A percentile compares a stretch with the other conserved stretches of the same genome.
phyloP scores from a whole-genome alignment of 441 rosid species.

The Mallotus repandus region DNA sequence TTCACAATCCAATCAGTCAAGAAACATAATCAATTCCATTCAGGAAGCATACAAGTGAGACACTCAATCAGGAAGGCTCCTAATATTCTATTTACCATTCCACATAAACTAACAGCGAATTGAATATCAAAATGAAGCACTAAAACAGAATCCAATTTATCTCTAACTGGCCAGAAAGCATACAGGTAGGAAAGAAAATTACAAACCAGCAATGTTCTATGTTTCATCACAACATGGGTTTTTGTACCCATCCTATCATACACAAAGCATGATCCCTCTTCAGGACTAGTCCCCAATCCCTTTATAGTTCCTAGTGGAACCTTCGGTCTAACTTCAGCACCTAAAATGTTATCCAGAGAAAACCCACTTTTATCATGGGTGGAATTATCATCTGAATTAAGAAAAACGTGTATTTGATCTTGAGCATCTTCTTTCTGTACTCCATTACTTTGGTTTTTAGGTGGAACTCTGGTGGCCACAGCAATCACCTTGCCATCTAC shows the following conservation, averaged over 20 bases:
- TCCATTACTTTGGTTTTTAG: slow-evolving; percentile 41
- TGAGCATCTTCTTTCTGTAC: slow-evolving; percentile 41
- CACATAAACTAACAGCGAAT: slow-evolving; percentile 2
- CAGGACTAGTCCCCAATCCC: slow-evolving; percentile 72
- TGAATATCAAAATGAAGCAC: not conserved
- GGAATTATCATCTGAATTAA: slow-evolving; percentile 43
- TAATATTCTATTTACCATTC: not conserved
- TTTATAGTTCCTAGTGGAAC: slow-evolving; percentile 66
- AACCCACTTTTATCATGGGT: slow-evolving; percentile 20
- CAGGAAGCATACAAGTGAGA: slow-evolving; percentile 3
- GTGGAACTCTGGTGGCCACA: slow-evolving; percentile 69
- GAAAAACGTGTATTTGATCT: slow-evolving; percentile 75
- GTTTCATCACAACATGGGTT: slow-evolving; percentile 88
- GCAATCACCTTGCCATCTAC: slow-evolving; percentile 78
- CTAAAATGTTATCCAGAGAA: slow-evolving; percentile 26
- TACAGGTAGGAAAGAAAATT: slow-evolving; percentile 23
- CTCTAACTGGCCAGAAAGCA: slow-evolving; percentile 8
- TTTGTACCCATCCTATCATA: slow-evolving; percentile 65
- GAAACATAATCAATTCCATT: not conserved
- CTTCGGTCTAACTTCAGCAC: slow-evolving; percentile 34
- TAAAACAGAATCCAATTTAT: slow-evolving; percentile 12
- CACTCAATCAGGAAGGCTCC: not conserved
- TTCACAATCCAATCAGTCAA: not conserved
- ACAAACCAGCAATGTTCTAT: slow-evolving; percentile 91
- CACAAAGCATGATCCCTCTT: slow-evolving; percentile 85